Conservation (phyloP, 768 basidiomycete genomes). For the Tylopilus vinaceipallidus region DNA sequence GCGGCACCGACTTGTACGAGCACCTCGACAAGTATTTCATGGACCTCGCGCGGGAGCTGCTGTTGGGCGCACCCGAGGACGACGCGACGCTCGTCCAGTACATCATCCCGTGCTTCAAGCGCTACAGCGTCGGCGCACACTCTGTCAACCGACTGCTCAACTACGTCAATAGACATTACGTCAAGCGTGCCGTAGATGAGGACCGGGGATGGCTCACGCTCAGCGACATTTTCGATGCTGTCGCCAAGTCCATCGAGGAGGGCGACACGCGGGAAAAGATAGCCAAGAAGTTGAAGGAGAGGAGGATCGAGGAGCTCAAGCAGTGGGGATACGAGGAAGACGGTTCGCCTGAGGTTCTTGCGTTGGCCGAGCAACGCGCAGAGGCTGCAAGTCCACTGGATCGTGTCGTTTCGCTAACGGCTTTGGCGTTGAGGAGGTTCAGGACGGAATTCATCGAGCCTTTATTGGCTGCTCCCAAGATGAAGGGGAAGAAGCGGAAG, state of each 20-base stretch:
- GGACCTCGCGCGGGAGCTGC: slow-evolving; percentile 56
- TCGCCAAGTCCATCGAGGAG: slow-evolving; percentile 50
- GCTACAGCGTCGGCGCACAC: slow-evolving; percentile 64
- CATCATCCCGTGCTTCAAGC: slow-evolving; percentile 68
- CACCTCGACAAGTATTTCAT: slow-evolving; percentile 72
- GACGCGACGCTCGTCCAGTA: slow-evolving; percentile 67
- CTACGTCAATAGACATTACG: slow-evolving; percentile 70
- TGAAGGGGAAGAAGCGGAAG: slow-evolving; percentile 48
- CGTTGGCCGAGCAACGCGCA: slow-evolving; percentile 63
- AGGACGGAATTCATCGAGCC: slow-evolving; percentile 72
- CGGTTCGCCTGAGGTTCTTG: slow-evolving; percentile 45
- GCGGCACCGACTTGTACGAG: slow-evolving; percentile 69
- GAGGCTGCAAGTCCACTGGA: slow-evolving; percentile 71
- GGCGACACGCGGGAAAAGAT: slow-evolving; percentile 60
- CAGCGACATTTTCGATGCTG: slow-evolving; percentile 59
- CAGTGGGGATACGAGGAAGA: slow-evolving; percentile 68
- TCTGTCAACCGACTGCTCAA: slow-evolving; percentile 71
- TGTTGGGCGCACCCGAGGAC: slow-evolving; percentile 63
- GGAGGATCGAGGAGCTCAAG: slow-evolving; percentile 57
- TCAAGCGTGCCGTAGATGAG: slow-evolving; percentile 75
- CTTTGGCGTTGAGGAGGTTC: slow-evolving; percentile 70
- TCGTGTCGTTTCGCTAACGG: slow-evolving; percentile 60
- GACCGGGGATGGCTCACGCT: slow-evolving; percentile 76
- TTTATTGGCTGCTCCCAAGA: slow-evolving; percentile 63
- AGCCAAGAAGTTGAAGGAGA: slow-evolving; percentile 56